Percentiles rank a stretch among this genome's conserved stretches.
These are phyloP conservation scores for Nothophoma quercina DNA, from an alignment of 2,329 filamentous ascomycete genomes.

Conservation along the genomic window DNA sequence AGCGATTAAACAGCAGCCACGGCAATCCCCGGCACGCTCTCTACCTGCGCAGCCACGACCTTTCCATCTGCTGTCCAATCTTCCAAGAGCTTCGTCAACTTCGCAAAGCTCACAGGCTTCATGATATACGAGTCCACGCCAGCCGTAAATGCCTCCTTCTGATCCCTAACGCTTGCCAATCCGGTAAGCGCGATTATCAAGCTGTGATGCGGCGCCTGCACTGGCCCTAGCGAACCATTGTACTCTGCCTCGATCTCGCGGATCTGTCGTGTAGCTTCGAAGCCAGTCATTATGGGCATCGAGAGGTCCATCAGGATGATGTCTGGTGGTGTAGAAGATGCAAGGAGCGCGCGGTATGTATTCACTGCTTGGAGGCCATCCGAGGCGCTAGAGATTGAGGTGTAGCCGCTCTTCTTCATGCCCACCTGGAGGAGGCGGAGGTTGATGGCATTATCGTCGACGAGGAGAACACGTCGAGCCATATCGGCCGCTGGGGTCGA, in stretches of 20 bases:
- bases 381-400: conserved; percentile 24
- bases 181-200: conserved; percentile 32
- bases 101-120: conserved; percentile 34
- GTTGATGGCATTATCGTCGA: conserved; percentile 49
- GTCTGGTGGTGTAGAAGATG: conserved; percentile 8
- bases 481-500: no score
- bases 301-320: conserved; percentile 32
- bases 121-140: conserved; percentile 34
- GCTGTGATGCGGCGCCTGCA: not conserved
- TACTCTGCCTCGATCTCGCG: conserved; percentile 27
- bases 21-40: not conserved
- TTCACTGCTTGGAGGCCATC: conserved; percentile 37
- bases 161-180: conserved; percentile 23
- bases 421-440: conserved; percentile 38
- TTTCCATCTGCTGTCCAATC: not conserved
- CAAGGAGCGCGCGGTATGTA: conserved; percentile 25
- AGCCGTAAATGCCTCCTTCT: conserved; percentile 26
- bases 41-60: not conserved
- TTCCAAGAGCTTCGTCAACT: conserved; percentile 17
- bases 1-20: no score
- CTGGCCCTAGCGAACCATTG: not conserved
- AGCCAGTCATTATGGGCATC: conserved; percentile 44
- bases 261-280: conserved; percentile 36
- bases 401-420: conserved; percentile 30
- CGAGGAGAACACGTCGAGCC: conserved; percentile 38